phyloP scores from a whole-genome alignment of 2,329 filamentous ascomycete genomes.

The Stachybotrys chlorohalonatus region DNA sequence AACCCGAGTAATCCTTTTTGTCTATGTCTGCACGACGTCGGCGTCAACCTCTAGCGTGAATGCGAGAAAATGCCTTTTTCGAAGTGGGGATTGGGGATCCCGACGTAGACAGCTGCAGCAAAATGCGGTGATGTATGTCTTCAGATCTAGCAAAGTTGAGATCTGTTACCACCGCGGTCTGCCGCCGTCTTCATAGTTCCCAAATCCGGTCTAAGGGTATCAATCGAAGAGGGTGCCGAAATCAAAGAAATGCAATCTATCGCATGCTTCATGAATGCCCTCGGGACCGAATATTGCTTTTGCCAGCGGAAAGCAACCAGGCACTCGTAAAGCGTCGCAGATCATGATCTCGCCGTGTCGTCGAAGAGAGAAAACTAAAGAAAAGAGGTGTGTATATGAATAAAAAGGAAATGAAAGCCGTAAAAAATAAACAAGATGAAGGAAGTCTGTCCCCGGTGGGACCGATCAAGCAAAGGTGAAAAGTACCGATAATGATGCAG shows the following conservation, averaged over 20 bases:
- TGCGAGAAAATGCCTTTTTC: conserved; percentile 27
- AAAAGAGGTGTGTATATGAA: conserved; percentile 18
- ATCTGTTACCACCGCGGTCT: conserved; percentile 27
- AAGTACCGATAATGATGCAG: conserved; percentile 3
- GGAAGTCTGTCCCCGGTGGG: not conserved
- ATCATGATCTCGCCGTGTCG: conserved; percentile 34
- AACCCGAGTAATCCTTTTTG: conserved; percentile 58
- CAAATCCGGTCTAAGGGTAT: conserved; percentile 35
- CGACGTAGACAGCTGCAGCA: conserved; percentile 28
- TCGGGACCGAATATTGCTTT: conserved; percentile 25
- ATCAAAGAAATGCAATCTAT: conserved; percentile 36
- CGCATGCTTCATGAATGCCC: conserved; percentile 33
- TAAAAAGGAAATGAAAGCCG: conserved; percentile 12
- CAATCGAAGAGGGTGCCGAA: conserved; percentile 32
- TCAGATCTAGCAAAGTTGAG: conserved; percentile 22
- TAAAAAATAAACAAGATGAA: conserved; percentile 6
- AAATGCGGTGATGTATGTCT: conserved; percentile 24
- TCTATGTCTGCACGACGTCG: conserved; percentile 45
- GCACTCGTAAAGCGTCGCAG: conserved; percentile 24
- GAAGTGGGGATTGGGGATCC: conserved; percentile 12
- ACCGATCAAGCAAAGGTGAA: not conserved
- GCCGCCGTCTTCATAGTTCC: conserved; percentile 27
- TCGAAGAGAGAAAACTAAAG: conserved; percentile 12
- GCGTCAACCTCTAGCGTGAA: conserved; percentile 35
- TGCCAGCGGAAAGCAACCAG: conserved; percentile 18